Percentiles rank a stretch among this genome's conserved stretches.
Conservation (phyloP, 371 early-diverging fungal species). For the Lichtheimia ornata region DNA sequence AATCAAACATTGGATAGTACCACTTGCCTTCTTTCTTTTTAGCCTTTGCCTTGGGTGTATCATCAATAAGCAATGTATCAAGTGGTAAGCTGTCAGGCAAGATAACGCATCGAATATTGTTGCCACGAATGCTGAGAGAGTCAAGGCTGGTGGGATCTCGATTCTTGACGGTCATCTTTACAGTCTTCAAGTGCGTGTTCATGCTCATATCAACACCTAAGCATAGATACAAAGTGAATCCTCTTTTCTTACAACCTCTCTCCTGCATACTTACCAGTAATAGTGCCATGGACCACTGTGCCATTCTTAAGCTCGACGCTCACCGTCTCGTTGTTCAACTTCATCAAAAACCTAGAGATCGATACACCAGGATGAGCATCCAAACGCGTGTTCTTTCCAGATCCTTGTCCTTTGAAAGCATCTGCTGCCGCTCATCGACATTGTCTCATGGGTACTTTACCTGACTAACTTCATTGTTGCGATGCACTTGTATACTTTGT, state of each 20-base stretch:
- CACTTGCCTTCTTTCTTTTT: conserved; percentile 61
- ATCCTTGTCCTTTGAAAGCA: not conserved
- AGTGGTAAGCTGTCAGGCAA: conserved; percentile 94
- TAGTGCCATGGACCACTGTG: conserved; percentile 93
- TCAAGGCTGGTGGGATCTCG: conserved; percentile 91
- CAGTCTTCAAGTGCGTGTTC: conserved; percentile 98
- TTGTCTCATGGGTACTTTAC: not conserved
- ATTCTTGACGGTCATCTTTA: conserved; percentile 96
- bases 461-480: conserved; percentile 11
- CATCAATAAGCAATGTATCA: conserved; percentile 95
- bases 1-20: not conserved
- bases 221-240: conserved; percentile 3
- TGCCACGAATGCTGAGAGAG: conserved; percentile 91
- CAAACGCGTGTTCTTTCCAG: conserved; percentile 2
- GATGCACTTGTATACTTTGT: not conserved
- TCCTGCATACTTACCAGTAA: conserved; percentile 62
- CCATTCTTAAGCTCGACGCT: conserved; percentile 97
- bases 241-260: not conserved
- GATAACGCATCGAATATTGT: conserved; percentile 93
- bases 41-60: conserved; percentile 89
- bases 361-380: not conserved
- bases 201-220: conserved; percentile 96
- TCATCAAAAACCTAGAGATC: conserved; percentile 88
- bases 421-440: not conserved
- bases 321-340: conserved; percentile 92